Base-by-base conservation (phyloP, 2,329 filamentous ascomycete genomes). In the Claviceps maximensis region DNA sequence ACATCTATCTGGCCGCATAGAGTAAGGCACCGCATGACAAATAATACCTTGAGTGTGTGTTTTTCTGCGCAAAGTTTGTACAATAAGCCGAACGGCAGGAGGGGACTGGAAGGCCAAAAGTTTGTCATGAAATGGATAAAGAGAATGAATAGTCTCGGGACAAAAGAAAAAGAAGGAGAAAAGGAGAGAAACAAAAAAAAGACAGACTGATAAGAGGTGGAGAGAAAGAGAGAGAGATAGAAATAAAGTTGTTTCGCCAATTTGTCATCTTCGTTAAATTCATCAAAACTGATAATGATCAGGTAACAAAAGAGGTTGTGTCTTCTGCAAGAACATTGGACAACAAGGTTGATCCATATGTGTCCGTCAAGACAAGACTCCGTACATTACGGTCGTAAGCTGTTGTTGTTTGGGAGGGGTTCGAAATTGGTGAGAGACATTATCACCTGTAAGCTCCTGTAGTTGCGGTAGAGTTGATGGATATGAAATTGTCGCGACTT, bases 391-490 rank as follows among this genome's bases (percentile, higher is more conserved):
- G 61, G 54, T 63, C 62, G 56, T 63, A 53, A 62, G 58, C 50
- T 61, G 57, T 54, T 55, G 57, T 33, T 33, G 2, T 33, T 33
- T 7, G 2, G 31, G 31, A 29, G 49, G 49, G 45, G 5, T 40
- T 49, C 55, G 31, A 33, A 29, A n/a, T 57, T 58, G 56, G 57
- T 65, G 56, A 60, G 65, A 58, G 59, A 61, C 61, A 61, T 59
- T 58, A 54, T 72, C 64, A 77, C 66, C 75, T 69, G 62, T 75
- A 76, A 54, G 66, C 63, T 57, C 70, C 67, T 15, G 69, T 67
- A 38, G 70, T 65, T 53, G 70, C 66, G 19, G 69, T 65, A 31
- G 74, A 70, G 46, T 53, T 57, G 45, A 62, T 55, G 19, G 59
- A 57, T 49, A 61, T 58, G 52, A 66, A 67, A 58, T 70, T 73